A percentile compares a stretch with the other conserved stretches of the same genome.
Conservation (phyloP, 106 monocot genomes). For the Alisma plantagoaquatica region DNA sequence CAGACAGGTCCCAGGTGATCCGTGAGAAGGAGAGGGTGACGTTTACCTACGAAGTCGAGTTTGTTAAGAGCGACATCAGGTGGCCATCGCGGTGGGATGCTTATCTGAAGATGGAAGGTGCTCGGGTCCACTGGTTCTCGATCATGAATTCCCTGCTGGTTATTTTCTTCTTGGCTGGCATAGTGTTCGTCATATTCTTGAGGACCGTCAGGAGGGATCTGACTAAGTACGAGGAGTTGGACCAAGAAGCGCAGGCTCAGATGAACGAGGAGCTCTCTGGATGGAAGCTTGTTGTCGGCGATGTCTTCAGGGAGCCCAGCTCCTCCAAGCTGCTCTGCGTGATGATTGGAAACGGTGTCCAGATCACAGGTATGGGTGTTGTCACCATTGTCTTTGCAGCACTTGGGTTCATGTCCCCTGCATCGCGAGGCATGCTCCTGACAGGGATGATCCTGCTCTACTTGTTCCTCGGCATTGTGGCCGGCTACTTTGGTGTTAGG, state of each 20-base stretch:
- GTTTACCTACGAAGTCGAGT: slow-evolving; percentile 53
- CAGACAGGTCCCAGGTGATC: slow-evolving; percentile 39
- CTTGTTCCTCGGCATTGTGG: slow-evolving; percentile 43
- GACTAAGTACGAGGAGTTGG: slow-evolving; percentile 53
- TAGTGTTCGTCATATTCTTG: slow-evolving; percentile 66
- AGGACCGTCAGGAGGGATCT: slow-evolving; percentile 63
- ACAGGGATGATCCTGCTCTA: slow-evolving; percentile 71
- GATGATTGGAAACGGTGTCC: slow-evolving; percentile 62
- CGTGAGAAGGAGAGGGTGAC: slow-evolving; percentile 41
- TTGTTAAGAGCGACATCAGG: slow-evolving; percentile 41
- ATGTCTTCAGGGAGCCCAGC: slow-evolving; percentile 64
- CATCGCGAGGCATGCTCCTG: slow-evolving; percentile 62
- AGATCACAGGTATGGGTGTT: slow-evolving; percentile 54
- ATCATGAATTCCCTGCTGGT: slow-evolving; percentile 74
- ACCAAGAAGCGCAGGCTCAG: slow-evolving; percentile 66
- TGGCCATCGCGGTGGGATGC: slow-evolving; percentile 74
- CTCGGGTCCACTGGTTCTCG: slow-evolving; percentile 64
- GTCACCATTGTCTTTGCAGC: slow-evolving; percentile 56
- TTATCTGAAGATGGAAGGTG: slow-evolving; percentile 62
- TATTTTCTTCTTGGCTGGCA: slow-evolving; percentile 57
- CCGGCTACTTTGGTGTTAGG: slow-evolving; percentile 49
- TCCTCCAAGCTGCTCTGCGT: slow-evolving; percentile 50
- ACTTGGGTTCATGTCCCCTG: slow-evolving; percentile 67
- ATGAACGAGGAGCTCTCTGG: slow-evolving; percentile 70
- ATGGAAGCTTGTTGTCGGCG: slow-evolving; percentile 69